Evolutionary conservation across 768 basidiomycete species (phyloP).

Genomic region (Lactifluus piperatus): DNA sequence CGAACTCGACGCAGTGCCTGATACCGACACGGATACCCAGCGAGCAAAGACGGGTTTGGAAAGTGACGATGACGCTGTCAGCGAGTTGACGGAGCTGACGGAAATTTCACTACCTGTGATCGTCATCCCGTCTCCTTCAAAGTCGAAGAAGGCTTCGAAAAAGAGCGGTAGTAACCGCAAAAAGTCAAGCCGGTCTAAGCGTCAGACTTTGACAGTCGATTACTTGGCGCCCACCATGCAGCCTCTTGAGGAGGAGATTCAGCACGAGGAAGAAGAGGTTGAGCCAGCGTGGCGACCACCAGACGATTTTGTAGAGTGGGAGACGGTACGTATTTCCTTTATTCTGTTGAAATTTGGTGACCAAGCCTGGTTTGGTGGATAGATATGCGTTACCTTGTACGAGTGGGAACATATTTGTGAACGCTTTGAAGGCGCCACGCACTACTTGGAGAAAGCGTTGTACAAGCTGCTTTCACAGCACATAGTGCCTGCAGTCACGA

Average conservation of each 20-base stretch:
- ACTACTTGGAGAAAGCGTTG: constrained; percentile 75
- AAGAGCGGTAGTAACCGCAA: constrained; percentile 8
- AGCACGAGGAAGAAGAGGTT: constrained; percentile 20
- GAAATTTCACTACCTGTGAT: constrained; percentile 33
- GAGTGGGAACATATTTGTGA: constrained; percentile 83
- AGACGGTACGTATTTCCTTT: constrained; percentile 46
- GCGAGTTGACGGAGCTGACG: constrained; percentile 69
- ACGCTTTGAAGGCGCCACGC: constrained; percentile 63
- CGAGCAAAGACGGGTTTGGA: constrained; percentile 45
- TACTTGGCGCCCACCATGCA: constrained; percentile 11
- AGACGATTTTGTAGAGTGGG: constrained; percentile 77
- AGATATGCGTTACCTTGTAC: constrained; percentile 76
- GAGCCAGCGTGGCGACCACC: constrained; percentile 27
- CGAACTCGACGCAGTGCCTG: constrained; percentile 21
- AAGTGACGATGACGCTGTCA: constrained; percentile 52
- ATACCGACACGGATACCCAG: constrained; percentile 12
- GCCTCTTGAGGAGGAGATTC: constrained; percentile 15
- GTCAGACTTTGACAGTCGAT: constrained; percentile 4
- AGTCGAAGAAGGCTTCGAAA: constrained; percentile 3
- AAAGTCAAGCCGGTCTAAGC: constrained; percentile 8
- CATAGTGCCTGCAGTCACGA: constrained; percentile 63
- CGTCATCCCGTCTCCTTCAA: constrained; percentile 21
- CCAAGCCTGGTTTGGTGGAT: neutral
- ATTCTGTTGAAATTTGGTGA: neutral
- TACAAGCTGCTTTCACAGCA: constrained; percentile 56